A percentile compares a stretch with the other conserved stretches of the same genome.
Conservation (phyloP, 129 eudicot genomes). For the Chrysanthemum makinoi region DNA sequence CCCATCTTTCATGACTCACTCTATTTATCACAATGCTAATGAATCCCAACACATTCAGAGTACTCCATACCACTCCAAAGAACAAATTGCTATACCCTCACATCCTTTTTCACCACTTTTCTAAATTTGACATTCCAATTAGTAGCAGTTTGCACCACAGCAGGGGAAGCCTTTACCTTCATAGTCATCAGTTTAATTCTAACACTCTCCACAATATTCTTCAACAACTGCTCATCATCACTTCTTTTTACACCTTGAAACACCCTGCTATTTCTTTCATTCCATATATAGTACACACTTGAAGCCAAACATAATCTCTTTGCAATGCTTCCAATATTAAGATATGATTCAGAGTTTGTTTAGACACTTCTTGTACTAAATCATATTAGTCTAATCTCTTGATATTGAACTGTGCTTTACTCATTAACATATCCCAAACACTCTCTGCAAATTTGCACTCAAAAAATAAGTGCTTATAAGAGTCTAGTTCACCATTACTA, state of each 20-base stretch:
- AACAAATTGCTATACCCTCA: neutral
- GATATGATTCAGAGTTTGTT: no score
- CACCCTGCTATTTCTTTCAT: neutral
- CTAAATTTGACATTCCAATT: neutral
- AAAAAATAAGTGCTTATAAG: no score
- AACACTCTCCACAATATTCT: neutral
- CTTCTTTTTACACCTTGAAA: neutral
- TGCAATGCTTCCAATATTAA: neutral
- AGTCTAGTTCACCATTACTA: no score
- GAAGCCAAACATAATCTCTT: neutral
- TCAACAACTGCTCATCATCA: neutral
- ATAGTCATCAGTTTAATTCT: neutral
- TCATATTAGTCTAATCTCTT: no score
- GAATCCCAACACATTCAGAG: neutral
- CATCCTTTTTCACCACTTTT: neutral
- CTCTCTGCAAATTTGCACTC: no score
- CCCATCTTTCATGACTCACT: no score
- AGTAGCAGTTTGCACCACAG: neutral
- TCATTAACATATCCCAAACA: no score
- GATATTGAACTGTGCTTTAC: no score
- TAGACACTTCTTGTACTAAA: no score
- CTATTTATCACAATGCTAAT: neutral
- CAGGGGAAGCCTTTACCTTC: neutral
- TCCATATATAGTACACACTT: neutral
- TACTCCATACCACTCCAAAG: neutral